Evolutionary conservation across 345 rosid species (phyloP).

Genomic region (Gossypium ekmanianum): DNA sequence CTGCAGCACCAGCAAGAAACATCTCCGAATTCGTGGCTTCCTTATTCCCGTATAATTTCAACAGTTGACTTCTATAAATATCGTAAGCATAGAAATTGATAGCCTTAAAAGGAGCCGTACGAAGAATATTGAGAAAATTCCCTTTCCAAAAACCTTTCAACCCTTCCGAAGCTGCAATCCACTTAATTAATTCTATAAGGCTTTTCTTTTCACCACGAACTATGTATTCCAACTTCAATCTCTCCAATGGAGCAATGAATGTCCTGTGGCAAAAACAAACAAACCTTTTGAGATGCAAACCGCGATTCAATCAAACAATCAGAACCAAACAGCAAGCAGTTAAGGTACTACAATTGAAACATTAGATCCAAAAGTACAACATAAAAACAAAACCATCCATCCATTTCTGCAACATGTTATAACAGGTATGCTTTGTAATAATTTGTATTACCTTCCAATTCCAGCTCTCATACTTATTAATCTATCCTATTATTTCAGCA

Average conservation of each 20-base stretch:
- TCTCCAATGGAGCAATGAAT: conserved; percentile 84
- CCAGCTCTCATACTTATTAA: conserved; percentile 2
- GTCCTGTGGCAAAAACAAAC: conserved; percentile 49
- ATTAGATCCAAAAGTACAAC: neutral
- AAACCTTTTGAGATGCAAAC: neutral
- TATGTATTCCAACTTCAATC: conserved; percentile 82
- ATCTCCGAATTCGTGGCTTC: conserved; percentile 82
- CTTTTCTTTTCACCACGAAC: conserved; percentile 73
- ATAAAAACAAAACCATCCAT: neutral
- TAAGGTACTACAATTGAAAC: neutral
- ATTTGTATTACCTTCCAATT: neutral
- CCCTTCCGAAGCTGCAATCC: conserved; percentile 61
- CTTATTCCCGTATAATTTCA: conserved; percentile 59
- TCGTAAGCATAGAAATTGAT: conserved; percentile 96
- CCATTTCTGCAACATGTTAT: neutral
- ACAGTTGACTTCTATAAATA: conserved; percentile 63
- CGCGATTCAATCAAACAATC: neutral
- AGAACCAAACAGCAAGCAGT: conserved; percentile 5
- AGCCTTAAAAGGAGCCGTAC: conserved; percentile 94
- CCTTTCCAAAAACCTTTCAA: conserved; percentile 94
- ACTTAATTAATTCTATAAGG: conserved; percentile 56
- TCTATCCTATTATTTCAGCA: neutral
- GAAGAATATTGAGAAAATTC: conserved; percentile 79
- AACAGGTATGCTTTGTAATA: neutral
- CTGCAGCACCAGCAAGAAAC: conserved; percentile 90